Evolutionary conservation across 345 rosid species (phyloP).

Genomic region (Brassica rapa): DNA sequence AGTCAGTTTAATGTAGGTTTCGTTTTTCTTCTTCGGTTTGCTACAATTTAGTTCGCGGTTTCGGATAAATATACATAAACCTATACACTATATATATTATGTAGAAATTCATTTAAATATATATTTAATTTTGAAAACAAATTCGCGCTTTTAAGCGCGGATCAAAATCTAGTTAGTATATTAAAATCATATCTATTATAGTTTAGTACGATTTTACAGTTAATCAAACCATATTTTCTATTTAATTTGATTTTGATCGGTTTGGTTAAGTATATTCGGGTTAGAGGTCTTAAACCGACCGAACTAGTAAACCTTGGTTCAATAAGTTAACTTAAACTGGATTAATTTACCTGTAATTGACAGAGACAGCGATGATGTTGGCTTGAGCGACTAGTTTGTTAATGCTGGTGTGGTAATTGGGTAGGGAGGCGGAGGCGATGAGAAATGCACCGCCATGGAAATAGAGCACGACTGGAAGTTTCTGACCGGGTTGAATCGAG

Average conservation of each 20-base stretch:
- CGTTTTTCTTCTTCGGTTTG: no score
- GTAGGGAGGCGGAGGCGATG: constrained; percentile 54
- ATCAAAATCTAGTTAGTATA: no score
- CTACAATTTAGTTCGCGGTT: no score
- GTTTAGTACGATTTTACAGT: not conserved
- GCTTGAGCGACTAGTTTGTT: constrained; percentile 63
- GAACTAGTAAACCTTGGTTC: not conserved
- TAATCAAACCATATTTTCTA: not conserved
- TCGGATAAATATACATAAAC: no score
- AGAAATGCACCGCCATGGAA: constrained; percentile 88
- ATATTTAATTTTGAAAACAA: no score
- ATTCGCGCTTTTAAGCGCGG: no score
- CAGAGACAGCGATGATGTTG: constrained; percentile 57
- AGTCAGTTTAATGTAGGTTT: no score
- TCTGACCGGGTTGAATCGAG: constrained; percentile 21
- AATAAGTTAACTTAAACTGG: constrained; percentile 14
- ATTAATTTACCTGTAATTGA: constrained; percentile 53
- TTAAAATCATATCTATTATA: not conserved
- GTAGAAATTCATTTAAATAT: no score
- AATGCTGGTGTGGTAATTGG: constrained; percentile 62
- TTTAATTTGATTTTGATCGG: not conserved
- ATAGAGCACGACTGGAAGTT: constrained; percentile 70
- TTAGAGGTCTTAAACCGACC: not conserved
- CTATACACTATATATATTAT: no score
- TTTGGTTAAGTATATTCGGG: not conserved